phyloP scores from a whole-genome alignment of 257 asterid species.

The Capsicum pubescens region DNA sequence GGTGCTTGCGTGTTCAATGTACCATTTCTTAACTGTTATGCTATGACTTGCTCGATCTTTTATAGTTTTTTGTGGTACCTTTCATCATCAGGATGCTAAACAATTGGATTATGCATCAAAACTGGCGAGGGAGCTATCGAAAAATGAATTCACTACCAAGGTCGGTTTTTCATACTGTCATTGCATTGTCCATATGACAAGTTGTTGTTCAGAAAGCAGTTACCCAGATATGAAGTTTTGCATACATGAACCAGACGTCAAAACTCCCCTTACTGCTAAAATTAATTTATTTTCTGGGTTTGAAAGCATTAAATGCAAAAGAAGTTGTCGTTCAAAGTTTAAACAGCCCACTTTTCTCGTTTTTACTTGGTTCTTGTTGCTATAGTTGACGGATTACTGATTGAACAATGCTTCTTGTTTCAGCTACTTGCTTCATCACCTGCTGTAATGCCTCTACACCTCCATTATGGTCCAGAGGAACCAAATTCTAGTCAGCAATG shows the following conservation, averaged over 20 bases:
- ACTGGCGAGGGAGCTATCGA: conserved; percentile 29
- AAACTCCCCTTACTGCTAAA: neutral
- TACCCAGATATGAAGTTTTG: neutral
- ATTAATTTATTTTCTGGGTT: neutral
- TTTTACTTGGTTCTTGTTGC: neutral
- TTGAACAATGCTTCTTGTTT: conserved; percentile 23
- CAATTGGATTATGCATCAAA: conserved; percentile 31
- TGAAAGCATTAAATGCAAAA: neutral
- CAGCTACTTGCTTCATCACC: conserved; percentile 61
- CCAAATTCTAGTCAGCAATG: conserved; percentile 63
- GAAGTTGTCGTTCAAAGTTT: neutral
- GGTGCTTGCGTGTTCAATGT: neutral
- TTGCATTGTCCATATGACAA: neutral
- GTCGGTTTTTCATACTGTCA: conserved; percentile 19
- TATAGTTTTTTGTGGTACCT: conserved; percentile 12
- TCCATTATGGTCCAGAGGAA: conserved; percentile 54
- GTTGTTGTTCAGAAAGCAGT: neutral
- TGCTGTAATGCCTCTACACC: conserved; percentile 46
- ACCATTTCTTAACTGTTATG: neutral
- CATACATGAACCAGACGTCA: neutral
- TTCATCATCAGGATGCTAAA: conserved; percentile 41
- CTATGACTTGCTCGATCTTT: neutral
- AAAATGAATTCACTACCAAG: conserved; percentile 48
- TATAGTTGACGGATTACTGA: neutral
- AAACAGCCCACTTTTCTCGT: neutral